Percentiles rank a stretch among this genome's conserved stretches.
These are phyloP conservation scores for Aureobasidium pullulans DNA, from an alignment of 2,329 filamentous ascomycete genomes.

Conservation along the genomic window DNA sequence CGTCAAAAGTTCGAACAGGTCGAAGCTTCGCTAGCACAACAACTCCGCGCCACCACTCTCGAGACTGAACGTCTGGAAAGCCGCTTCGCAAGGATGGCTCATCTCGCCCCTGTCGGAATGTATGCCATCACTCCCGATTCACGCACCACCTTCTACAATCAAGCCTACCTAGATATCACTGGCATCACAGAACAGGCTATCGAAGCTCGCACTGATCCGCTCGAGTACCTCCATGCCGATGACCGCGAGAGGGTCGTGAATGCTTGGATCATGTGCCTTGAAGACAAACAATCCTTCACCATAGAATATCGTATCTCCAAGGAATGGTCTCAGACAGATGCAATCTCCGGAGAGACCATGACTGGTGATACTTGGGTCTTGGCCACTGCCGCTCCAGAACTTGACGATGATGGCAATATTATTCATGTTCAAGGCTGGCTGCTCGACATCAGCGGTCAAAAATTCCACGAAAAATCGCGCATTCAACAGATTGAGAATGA, in stretches of 20 bases:
- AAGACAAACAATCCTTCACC: conserved; percentile 27
- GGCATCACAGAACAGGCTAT: conserved; percentile 18
- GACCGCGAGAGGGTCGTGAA: conserved; percentile 28
- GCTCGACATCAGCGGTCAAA: conserved; percentile 28
- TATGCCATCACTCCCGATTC: conserved; percentile 31
- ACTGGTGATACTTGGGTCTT: conserved; percentile 27
- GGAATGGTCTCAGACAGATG: conserved; percentile 26
- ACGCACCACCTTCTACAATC: conserved; percentile 32
- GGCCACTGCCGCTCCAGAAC: conserved; percentile 26
- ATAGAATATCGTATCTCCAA: conserved; percentile 33
- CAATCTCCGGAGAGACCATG: conserved; percentile 21
- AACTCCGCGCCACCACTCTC: conserved; percentile 25
- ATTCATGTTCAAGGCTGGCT: conserved; percentile 27
- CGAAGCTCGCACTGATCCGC: conserved; percentile 1
- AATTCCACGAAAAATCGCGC: conserved; percentile 29
- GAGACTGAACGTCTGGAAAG: conserved; percentile 30
- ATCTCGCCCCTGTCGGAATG: conserved; percentile 34
- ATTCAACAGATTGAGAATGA: conserved; percentile 24
- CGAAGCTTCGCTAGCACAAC: conserved; percentile 31
- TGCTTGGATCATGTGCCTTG: conserved; percentile 26
- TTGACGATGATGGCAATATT: conserved; percentile 24
- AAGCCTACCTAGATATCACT: conserved; percentile 33
- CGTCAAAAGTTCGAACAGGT: conserved; percentile 30
- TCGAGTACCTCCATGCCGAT: conserved; percentile 19
- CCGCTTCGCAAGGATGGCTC: conserved; percentile 33